Conservation (phyloP, 1,284 basidiomycete genomes). For the Austropuccinia psidii region DNA sequence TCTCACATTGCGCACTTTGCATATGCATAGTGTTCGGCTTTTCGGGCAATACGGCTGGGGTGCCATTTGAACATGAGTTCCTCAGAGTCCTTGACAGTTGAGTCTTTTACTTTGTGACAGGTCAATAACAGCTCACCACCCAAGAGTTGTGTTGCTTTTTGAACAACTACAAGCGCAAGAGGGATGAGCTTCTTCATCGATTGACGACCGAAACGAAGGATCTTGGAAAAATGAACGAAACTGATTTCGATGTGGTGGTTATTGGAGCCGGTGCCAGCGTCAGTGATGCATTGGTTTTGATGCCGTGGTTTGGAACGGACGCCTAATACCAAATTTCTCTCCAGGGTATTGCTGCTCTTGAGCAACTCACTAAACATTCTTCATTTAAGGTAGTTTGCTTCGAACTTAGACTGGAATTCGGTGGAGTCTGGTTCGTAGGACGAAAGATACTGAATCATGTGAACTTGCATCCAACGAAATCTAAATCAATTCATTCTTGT, state of each 20-base stretch:
- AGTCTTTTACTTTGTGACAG: too few relatives aligned
- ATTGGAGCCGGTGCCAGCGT: constrained; percentile 24
- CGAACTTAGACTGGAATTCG: neutral
- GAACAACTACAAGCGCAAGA: too few relatives aligned
- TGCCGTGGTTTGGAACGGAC: neutral
- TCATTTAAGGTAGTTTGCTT: constrained; percentile 14
- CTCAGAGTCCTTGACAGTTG: too few relatives aligned
- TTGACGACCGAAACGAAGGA: too few relatives aligned
- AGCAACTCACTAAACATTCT: constrained; percentile 7
- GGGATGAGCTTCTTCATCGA: too few relatives aligned
- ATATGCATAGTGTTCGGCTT: too few relatives aligned
- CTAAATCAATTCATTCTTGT: neutral
- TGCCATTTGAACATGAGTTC: too few relatives aligned
- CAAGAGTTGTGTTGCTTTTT: too few relatives aligned
- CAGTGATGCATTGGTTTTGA: neutral
- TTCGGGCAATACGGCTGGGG: too few relatives aligned
- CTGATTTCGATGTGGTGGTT: neutral
- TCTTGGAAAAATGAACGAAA: neutral
- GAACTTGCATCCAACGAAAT: neutral
- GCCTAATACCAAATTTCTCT: neutral
- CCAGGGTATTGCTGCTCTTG: constrained; percentile 13
- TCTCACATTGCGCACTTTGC: too few relatives aligned
- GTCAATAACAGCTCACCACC: too few relatives aligned
- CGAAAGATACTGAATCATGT: neutral
- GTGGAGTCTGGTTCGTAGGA: constrained; percentile 13